Percentiles rank a stretch among this genome's conserved stretches.
Conservation (phyloP, 768 basidiomycete genomes). For the Psilocybe subaeruginosa region DNA sequence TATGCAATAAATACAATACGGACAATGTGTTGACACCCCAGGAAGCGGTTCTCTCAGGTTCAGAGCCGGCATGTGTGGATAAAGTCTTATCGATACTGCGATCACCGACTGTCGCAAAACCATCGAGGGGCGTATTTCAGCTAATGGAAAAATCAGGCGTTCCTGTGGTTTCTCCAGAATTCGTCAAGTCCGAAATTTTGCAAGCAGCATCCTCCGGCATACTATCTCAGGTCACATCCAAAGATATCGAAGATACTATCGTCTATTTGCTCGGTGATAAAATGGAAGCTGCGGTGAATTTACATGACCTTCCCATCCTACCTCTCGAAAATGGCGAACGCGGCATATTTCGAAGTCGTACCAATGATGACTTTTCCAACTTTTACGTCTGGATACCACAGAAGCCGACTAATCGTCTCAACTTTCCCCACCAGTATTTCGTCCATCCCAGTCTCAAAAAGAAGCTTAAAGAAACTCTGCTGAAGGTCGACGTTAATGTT, state of each 20-base stretch:
- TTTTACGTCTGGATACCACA: conserved; percentile 32
- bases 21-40: conserved; percentile 16
- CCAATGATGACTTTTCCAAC: conserved; percentile 4
- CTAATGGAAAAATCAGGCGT: conserved; percentile 23
- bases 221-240: conserved; percentile 4
- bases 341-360: conserved; percentile 24
- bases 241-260: conserved; percentile 28
- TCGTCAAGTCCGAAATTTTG: conserved; percentile 29
- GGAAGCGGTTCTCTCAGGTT: conserved; percentile 26
- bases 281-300: conserved; percentile 10
- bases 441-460: conserved; percentile 28
- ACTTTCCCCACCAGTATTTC: conserved; percentile 28
- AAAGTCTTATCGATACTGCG: conserved; percentile 24
- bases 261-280: conserved; percentile 25
- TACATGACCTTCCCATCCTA: conserved; percentile 35
- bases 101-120: conserved; percentile 22
- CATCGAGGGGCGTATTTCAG: conserved; percentile 22
- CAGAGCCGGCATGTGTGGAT: conserved; percentile 23
- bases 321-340: conserved; percentile 38
- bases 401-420: conserved; percentile 4
- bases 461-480: conserved; percentile 9
- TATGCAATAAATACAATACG: conserved; percentile 25
- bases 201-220: conserved; percentile 7
- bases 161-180: conserved; percentile 24
- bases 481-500: conserved; percentile 30